Conservation (phyloP, 352 stramenopile genomes). For the Phytophthora europaea region DNA sequence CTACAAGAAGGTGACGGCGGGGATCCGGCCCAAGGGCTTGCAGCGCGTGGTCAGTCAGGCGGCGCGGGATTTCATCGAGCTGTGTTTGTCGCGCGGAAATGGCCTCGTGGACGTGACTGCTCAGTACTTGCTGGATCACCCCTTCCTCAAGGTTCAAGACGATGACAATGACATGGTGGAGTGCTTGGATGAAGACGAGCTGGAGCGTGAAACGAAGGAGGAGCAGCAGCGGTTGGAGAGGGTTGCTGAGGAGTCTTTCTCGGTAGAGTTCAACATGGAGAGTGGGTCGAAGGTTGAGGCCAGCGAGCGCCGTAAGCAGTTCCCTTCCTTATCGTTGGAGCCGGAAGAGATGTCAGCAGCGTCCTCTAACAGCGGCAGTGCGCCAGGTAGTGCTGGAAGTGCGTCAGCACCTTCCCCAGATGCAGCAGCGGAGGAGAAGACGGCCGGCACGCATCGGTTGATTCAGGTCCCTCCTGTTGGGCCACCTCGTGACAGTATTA, state of each 20-base stretch:
- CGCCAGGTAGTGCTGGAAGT: slow-evolving; percentile 28
- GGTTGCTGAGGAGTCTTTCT: slow-evolving; percentile 74
- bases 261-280: slow-evolving; percentile 81
- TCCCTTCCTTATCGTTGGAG: slow-evolving; percentile 65
- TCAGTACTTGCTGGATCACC: slow-evolving; percentile 77
- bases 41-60: slow-evolving; percentile 80
- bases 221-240: slow-evolving; percentile 60
- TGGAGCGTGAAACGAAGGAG: slow-evolving; percentile 61
- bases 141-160: slow-evolving; percentile 83
- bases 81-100: slow-evolving; percentile 85
- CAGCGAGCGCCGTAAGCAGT: slow-evolving; percentile 60
- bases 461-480: slow-evolving; percentile 39
- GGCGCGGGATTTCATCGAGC: slow-evolving; percentile 85
- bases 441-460: slow-evolving; percentile 51
- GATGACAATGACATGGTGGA: slow-evolving; percentile 86
- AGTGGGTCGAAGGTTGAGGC: slow-evolving; percentile 64
- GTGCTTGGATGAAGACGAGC: slow-evolving; percentile 74
- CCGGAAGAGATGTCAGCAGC: slow-evolving; percentile 58
- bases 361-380: slow-evolving; percentile 31
- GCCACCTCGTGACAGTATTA: slow-evolving; percentile 31
- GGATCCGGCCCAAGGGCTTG: slow-evolving; percentile 78
- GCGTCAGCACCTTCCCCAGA: slow-evolving; percentile 15
- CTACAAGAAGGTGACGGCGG: slow-evolving; percentile 93
- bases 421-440: slow-evolving; percentile 60
- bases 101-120: slow-evolving; percentile 85